These are phyloP conservation scores for Acaromyces ingoldii DNA, from an alignment of 1,284 basidiomycete genomes.

Conservation along the genomic window DNA sequence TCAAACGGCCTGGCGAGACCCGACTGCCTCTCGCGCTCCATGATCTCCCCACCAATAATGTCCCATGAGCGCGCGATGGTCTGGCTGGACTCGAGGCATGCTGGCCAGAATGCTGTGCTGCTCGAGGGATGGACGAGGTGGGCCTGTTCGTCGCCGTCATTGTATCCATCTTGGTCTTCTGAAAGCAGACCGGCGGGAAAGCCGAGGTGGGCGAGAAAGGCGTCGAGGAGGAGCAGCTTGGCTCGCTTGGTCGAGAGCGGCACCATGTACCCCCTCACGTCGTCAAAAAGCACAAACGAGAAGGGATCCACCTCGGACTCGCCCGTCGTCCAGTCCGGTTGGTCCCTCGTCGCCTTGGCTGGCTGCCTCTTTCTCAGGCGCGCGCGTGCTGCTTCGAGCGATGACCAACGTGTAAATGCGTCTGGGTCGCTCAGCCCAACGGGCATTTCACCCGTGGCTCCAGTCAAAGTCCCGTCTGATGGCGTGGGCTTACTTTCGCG, in stretches of 20 bases:
- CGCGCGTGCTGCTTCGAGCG: background rate
- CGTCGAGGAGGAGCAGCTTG: background rate
- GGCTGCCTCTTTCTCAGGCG: background rate
- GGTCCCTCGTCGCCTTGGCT: background rate
- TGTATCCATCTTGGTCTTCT: background rate
- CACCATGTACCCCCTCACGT: background rate
- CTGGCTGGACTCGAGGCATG: background rate
- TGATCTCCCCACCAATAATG: background rate
- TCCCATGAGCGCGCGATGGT: background rate
- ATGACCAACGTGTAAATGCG: background rate
- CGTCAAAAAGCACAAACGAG: background rate
- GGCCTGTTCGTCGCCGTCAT: too few species aligned
- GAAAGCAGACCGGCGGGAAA: background rate
- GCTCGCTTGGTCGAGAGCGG: background rate
- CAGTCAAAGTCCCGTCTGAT: too few species aligned
- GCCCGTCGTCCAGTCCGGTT: constrained; percentile 1
- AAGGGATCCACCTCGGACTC: background rate
- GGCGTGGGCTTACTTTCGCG: background rate
- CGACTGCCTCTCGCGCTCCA: background rate
- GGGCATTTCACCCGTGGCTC: too few species aligned
- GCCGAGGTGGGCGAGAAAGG: background rate
- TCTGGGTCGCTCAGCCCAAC: background rate
- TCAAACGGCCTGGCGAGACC: background rate
- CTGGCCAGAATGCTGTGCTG: background rate
- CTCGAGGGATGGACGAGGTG: background rate